Evolutionary conservation across 2,329 filamentous ascomycete genomes (phyloP).

Genomic region (Venturia oleaginea): DNA sequence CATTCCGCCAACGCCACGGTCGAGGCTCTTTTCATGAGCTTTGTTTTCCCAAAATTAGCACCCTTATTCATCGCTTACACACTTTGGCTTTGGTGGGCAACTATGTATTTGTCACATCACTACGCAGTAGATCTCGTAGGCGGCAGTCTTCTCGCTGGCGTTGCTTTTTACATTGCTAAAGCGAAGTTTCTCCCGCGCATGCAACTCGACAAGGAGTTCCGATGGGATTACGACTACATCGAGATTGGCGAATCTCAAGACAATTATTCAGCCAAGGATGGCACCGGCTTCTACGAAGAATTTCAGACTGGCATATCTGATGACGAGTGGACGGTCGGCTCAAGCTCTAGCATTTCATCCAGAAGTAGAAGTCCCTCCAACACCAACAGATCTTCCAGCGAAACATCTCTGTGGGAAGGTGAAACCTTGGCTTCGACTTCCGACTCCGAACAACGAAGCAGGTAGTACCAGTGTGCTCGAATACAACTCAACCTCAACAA

Average conservation of each 20-base stretch:
- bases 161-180: constrained; percentile 75
- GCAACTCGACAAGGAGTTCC: constrained; percentile 74
- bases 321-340: constrained; percentile 85
- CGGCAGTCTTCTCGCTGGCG: constrained; percentile 64
- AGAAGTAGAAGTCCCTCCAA: constrained; percentile 49
- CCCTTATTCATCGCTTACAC: constrained; percentile 75
- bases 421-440: constrained; percentile 13
- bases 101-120: constrained; percentile 96
- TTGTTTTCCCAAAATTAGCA: constrained; percentile 77
- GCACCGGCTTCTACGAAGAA: constrained; percentile 34
- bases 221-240: constrained; percentile 94
- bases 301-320: constrained; percentile 45
- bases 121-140: constrained; percentile 90
- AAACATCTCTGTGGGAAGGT: constrained; percentile 15
- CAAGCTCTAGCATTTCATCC: constrained; percentile 65
- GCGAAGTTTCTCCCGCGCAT: constrained; percentile 71
- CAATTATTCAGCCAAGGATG: constrained; percentile 44
- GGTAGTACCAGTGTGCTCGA: background rate
- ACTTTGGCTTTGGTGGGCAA: constrained; percentile 95
- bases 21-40: constrained; percentile 85
- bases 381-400: constrained; percentile 15
- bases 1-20: constrained; percentile 85
- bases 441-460: constrained; percentile 3
- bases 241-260: constrained; percentile 62
- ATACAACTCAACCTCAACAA: background rate